A percentile compares a stretch with the other conserved stretches of the same genome.
Evolutionary conservation across 2,329 filamentous ascomycete genomes (phyloP).

Genomic region (Paracamarosporium sp.): DNA sequence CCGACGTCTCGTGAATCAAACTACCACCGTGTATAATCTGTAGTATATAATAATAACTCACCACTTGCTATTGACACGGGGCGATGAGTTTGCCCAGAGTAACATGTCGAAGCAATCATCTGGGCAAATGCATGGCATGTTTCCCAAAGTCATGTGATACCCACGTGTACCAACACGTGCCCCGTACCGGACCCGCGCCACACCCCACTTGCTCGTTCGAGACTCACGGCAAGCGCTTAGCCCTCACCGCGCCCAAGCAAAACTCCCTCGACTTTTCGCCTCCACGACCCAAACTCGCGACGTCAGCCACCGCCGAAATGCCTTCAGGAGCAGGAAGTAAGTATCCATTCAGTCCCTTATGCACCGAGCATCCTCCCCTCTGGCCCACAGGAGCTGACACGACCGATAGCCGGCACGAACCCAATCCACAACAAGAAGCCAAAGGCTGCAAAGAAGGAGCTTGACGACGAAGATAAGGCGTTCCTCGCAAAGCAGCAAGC

Average conservation of each 20-base stretch:
- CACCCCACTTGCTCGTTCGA: slow-evolving; percentile 5
- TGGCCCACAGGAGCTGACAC: not conserved
- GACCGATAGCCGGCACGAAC: slow-evolving; percentile 55
- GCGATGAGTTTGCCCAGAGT: too few relatives aligned
- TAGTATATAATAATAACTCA: too few relatives aligned
- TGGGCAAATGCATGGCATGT: too few relatives aligned
- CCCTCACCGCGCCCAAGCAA: slow-evolving; percentile 10
- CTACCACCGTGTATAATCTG: too few relatives aligned
- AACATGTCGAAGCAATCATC: too few relatives aligned
- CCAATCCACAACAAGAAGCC: slow-evolving; percentile 75
- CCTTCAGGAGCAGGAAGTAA: slow-evolving; percentile 59
- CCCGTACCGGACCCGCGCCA: not conserved
- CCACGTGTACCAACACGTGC: not conserved
- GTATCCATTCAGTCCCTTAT: slow-evolving; percentile 17
- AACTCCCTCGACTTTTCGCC: not conserved
- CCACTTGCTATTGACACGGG: too few relatives aligned
- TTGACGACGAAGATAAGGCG: slow-evolving; percentile 86
- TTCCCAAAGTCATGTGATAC: not conserved
- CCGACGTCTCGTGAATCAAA: too few relatives aligned
- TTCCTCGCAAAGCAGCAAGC: slow-evolving; percentile 84
- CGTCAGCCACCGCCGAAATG: slow-evolving; percentile 45
- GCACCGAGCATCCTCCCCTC: not conserved
- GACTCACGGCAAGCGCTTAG: slow-evolving; percentile 22
- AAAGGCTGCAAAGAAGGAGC: slow-evolving; percentile 77
- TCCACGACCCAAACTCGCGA: slow-evolving; percentile 5